Percentiles rank a stretch among this genome's conserved stretches.
Conservation (phyloP, 176 grass and related monocot species). For the Lolium rigidum region DNA sequence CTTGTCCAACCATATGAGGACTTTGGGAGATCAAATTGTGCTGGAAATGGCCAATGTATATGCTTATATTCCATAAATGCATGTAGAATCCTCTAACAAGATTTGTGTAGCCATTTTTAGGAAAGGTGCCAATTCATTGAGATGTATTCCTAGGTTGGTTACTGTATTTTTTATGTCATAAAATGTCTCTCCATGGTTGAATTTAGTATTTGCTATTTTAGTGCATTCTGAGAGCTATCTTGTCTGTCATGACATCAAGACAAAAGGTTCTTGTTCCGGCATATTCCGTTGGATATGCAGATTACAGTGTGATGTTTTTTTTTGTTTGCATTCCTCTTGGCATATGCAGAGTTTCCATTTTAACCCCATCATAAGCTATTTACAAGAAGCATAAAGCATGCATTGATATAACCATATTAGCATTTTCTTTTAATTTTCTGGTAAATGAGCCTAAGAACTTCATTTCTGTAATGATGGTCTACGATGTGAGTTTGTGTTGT, state of each 20-base stretch:
- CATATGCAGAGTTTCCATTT: neutral
- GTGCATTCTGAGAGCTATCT: slow-evolving; percentile 1
- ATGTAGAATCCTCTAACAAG: neutral
- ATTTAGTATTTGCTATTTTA: neutral
- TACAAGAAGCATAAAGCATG: slow-evolving; percentile 14
- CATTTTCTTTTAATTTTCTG: neutral
- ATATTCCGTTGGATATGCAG: slow-evolving; percentile 6
- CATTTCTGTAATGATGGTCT: neutral
- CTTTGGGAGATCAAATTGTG: neutral
- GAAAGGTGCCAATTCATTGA: neutral
- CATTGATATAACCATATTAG: slow-evolving; percentile 9
- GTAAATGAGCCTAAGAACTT: neutral
- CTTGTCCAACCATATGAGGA: neutral
- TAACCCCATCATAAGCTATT: slow-evolving; percentile 8
- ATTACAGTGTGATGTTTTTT: neutral
- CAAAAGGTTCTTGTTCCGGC: neutral
- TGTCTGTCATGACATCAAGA: slow-evolving; percentile 28
- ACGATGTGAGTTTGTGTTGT: neutral
- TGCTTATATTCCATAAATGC: slow-evolving; percentile 9
- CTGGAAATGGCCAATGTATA: neutral
- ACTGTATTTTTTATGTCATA: neutral
- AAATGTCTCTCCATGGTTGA: neutral
- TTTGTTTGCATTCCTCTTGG: neutral
- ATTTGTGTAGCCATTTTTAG: neutral
- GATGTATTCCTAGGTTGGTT: neutral